These are phyloP conservation scores for Hyphopichia wangnamkhiaoensis DNA, from an alignment of 1,139 yeast genomes.

Conservation along the genomic window DNA sequence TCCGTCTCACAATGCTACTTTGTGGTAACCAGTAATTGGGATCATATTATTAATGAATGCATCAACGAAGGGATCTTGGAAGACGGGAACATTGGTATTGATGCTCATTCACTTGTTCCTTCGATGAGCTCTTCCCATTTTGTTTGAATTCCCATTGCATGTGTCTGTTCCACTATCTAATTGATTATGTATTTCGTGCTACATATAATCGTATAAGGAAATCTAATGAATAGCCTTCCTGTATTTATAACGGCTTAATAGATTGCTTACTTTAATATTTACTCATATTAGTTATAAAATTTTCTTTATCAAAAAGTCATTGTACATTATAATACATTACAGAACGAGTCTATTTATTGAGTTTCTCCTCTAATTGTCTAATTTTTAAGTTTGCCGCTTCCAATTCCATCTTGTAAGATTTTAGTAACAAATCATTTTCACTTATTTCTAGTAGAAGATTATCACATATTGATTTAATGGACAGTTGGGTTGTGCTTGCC, in stretches of 20 bases:
- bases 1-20: conserved; percentile 47
- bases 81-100: conserved; percentile 31
- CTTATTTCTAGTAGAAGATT: conserved; percentile 23
- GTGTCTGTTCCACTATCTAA: conserved; percentile 5
- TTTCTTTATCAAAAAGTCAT: background rate
- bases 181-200: conserved; percentile 8
- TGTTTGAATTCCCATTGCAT: conserved; percentile 7
- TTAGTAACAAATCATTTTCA: conserved; percentile 12
- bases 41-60: conserved; percentile 45
- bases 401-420: conserved; percentile 12
- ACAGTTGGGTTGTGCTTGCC: conserved; percentile 21
- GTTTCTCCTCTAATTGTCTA: conserved; percentile 12
- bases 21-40: conserved; percentile 58
- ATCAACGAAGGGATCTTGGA: conserved; percentile 43
- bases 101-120: conserved; percentile 35
- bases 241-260: no score
- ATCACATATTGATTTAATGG: conserved; percentile 24
- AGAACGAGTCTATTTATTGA: conserved; percentile 1
- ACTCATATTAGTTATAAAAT: no score
- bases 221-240: no score
- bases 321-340: background rate
- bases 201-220: no score
- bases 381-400: conserved; percentile 15
- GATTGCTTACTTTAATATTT: no score
- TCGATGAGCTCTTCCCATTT: conserved; percentile 30